Percentiles rank a stretch among this genome's conserved stretches.
Evolutionary conservation across 768 basidiomycete genomes (phyloP).

Genomic region (Boletales sp.): DNA sequence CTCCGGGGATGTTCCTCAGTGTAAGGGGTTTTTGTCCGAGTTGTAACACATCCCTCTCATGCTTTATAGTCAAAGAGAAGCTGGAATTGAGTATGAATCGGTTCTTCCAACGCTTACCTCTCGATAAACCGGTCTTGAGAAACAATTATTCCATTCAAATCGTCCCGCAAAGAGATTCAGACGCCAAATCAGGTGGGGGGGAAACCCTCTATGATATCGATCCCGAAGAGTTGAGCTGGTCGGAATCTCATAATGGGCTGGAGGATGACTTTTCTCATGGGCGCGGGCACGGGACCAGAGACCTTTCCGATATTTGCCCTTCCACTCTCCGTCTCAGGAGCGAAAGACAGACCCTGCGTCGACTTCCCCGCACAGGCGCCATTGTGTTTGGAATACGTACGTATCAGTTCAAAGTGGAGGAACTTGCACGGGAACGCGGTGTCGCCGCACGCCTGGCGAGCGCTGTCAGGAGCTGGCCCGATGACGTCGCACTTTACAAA

Average conservation of each 20-base stretch:
- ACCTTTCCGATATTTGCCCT: constrained; percentile 25
- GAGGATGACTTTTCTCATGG: constrained; percentile 43
- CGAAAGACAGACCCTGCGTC: constrained; percentile 68
- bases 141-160: constrained; percentile 62
- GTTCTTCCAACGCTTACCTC: constrained; percentile 64
- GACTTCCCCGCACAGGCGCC: constrained; percentile 61
- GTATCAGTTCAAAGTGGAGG: constrained; percentile 54
- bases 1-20: constrained; percentile 66
- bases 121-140: constrained; percentile 69
- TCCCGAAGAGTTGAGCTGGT: constrained; percentile 68
- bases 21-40: constrained; percentile 35
- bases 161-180: constrained; percentile 20
- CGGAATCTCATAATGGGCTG: constrained; percentile 47
- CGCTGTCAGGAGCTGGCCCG: constrained; percentile 65
- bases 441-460: constrained; percentile 62
- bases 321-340: constrained; percentile 53
- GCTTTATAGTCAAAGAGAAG: constrained; percentile 53
- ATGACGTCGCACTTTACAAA: constrained; percentile 45
- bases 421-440: constrained; percentile 52
- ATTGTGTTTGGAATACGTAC: constrained; percentile 72
- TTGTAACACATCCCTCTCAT: neutral
- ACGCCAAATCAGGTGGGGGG: neutral
- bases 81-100: constrained; percentile 62
- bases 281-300: constrained; percentile 15
- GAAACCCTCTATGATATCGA: constrained; percentile 37